Evolutionary conservation across 1,139 yeast genomes (phyloP).

Genomic region (Ashbya aceris): DNA sequence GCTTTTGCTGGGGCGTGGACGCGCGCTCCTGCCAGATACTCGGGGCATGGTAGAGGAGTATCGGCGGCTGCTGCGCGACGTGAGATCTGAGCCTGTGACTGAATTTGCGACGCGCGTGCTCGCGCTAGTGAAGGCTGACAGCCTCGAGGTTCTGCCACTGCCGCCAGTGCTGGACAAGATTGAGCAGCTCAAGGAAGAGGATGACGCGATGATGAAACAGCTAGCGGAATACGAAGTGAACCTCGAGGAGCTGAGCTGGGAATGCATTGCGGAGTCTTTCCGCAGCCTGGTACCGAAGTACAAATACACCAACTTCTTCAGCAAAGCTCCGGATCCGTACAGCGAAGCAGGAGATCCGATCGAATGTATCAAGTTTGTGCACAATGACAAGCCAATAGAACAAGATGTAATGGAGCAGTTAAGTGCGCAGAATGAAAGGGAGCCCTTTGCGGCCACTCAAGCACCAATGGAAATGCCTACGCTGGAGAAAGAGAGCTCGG

Average conservation of each 20-base stretch:
- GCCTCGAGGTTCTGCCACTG: conserved; percentile 4
- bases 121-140: background rate
- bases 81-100: conserved; percentile 8
- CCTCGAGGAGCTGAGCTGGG: conserved; percentile 24
- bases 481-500: background rate
- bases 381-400: conserved; percentile 1
- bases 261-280: conserved; percentile 19
- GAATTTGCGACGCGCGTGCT: conserved; percentile 1
- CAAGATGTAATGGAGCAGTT: background rate
- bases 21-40: conserved; percentile 24
- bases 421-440: background rate
- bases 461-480: conserved; percentile 5
- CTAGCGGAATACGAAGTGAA: conserved; percentile 18
- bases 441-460: background rate
- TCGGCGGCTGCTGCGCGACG: conserved; percentile 10
- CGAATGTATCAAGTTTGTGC: conserved; percentile 32
- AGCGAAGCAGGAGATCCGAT: conserved; percentile 39
- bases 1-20: conserved; percentile 35
- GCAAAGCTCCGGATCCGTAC: conserved; percentile 39
- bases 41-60: conserved; percentile 15
- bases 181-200: conserved; percentile 23
- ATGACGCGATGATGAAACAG: conserved; percentile 21
- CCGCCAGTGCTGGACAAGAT: conserved; percentile 17
- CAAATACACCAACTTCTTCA: conserved; percentile 21
- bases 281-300: conserved; percentile 21